phyloP scores from a whole-genome alignment of 306 rosid species.

The Fagus crenata region DNA sequence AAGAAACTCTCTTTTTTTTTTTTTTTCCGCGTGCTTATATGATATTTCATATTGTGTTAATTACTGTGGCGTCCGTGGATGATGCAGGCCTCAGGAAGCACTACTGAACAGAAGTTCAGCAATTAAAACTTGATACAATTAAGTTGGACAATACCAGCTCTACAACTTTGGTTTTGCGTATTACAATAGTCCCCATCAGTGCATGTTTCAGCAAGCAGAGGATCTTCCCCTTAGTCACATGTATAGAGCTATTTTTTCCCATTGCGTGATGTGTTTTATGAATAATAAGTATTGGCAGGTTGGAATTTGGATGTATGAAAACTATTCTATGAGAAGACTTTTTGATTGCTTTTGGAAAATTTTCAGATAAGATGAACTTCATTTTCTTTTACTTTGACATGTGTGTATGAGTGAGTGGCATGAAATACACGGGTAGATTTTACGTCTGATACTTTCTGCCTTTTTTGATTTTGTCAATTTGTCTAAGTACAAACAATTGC shows the following conservation, averaged over 20 bases:
- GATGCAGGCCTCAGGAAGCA: conserved; percentile 65
- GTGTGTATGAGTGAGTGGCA: conserved; percentile 2
- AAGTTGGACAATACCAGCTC: conserved; percentile 33
- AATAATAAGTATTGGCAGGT: conserved; percentile 42
- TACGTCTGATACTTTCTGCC: neutral
- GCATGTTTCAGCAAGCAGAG: conserved; percentile 40
- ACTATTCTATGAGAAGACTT: conserved; percentile 37
- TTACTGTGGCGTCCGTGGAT: conserved; percentile 23
- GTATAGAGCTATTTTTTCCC: conserved; percentile 65
- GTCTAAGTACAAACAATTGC: conserved; percentile 24
- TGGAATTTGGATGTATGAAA: conserved; percentile 41
- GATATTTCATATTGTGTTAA: conserved; percentile 10
- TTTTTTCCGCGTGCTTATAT: no score
- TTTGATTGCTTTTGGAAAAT: conserved; percentile 40
- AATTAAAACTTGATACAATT: conserved; percentile 30
- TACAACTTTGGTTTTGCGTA: conserved; percentile 47
- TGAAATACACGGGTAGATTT: neutral
- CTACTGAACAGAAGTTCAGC: conserved; percentile 74
- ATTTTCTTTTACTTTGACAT: conserved; percentile 20
- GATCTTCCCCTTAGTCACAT: conserved; percentile 34
- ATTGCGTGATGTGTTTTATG: conserved; percentile 47
- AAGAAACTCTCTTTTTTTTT: no score
- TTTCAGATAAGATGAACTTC: conserved; percentile 39
- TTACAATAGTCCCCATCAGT: conserved; percentile 26
- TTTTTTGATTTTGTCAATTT: neutral